A percentile compares a stretch with the other conserved stretches of the same genome.
Evolutionary conservation across 2,329 filamentous ascomycete genomes (phyloP).

Genomic region (Aspergillus vadensis): DNA sequence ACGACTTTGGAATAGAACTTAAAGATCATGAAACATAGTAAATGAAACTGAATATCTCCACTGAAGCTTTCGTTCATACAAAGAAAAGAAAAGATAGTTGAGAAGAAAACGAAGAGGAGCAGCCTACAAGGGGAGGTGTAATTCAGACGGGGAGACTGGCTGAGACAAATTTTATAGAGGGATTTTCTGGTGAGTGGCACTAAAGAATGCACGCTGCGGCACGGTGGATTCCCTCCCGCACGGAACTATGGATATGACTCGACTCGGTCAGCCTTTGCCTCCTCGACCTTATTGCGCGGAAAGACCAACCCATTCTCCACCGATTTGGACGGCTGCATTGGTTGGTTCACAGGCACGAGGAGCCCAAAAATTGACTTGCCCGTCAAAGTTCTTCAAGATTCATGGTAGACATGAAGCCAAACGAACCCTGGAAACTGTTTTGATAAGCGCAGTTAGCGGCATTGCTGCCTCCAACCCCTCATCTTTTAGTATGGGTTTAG

Average conservation of each 20-base stretch:
- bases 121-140: not conserved
- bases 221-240: not conserved
- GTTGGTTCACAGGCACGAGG: not conserved
- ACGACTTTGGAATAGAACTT: not conserved
- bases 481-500: not conserved
- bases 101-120: not conserved
- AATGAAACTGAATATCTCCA: too few relatives aligned
- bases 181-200: not conserved
- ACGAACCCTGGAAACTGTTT: not conserved
- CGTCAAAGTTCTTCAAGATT: not conserved
- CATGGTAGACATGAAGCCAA: not conserved
- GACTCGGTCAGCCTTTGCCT: not conserved
- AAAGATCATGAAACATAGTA: not conserved
- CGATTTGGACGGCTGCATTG: not conserved
- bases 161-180: slow-evolving; percentile 4
- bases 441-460: not conserved
- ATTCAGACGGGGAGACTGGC: not conserved
- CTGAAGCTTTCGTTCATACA: not conserved
- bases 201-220: not conserved
- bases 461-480: not conserved
- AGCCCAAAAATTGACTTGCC: not conserved
- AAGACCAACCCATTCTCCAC: not conserved
- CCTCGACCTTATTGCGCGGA: not conserved
- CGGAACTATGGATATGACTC: slow-evolving; percentile 1
- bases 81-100: not conserved